Base-by-base conservation (phyloP, 78 protist species). In the Andalucia godoyi region DNA sequence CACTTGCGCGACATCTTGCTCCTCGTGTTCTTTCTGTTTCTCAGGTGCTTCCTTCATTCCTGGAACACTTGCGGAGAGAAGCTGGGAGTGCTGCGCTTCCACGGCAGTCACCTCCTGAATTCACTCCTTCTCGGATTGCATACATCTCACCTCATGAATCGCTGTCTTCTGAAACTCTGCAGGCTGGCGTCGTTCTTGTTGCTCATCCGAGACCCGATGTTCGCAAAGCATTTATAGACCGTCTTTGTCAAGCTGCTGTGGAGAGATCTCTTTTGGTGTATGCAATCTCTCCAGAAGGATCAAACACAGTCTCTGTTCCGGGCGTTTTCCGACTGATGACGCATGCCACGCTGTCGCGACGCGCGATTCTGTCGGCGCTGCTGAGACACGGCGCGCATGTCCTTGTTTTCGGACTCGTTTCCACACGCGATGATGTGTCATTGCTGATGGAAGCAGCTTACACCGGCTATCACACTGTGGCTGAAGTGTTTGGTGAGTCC, bases 321-420 rank as follows among this genome's bases (percentile, higher is more conserved):
- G 60, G 60, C 21, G 60, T 55, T 55, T 55, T 29, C 21, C 21
- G 21, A 21, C 21, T 55, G 60, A 30, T 18, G n/a, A 55, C 60
- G 18, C 60, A 55, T 55, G 53, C 60, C 21, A 55, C 60, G 21
- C 25, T 55, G 21, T 29, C 54, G n/a, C 21, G 60, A 55, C 21
- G 60, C 21, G 60, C 54, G 18, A 55, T 55, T 21, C 21, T 55
- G 25, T 29, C 21, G n/a, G 60, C 60, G 18, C 21, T 55, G 25
- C 60, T 55, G 21, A 21, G 60, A 55, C 60, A 55, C 21, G 60
- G 60, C 21, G 60, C 60, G n/a, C 60, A 55, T 55, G 21, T 55
- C 21, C 21, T 55, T 29, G 25, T 55, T 29, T 55, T 55, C 21
- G 60, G 60, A 21, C 21, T 21, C n/a, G 21, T 55, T 30, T 29